Evolutionary conservation across 1,139 yeast species (phyloP), one percentile per base, ranked within the genome.

Genomic region (Pichia sp.): DNA sequence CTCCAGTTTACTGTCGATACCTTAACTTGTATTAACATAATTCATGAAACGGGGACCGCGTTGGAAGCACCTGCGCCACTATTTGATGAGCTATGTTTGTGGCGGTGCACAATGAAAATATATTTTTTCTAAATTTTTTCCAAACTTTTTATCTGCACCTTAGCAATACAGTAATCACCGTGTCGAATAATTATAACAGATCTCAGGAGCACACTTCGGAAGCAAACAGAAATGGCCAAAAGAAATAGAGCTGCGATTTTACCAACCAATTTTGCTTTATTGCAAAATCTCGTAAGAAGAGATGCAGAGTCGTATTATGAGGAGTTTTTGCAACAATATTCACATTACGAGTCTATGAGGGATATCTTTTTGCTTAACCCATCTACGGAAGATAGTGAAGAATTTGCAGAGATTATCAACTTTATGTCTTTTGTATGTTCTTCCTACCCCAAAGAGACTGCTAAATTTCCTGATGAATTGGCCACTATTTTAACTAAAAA

Each of bases 251-350:
- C 96, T 41, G 96, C 96, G 48, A 76, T 89, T 51, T 74, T 91
- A 66, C 98, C 97, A 19, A 87, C 91, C 26, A 93, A 93, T 70
- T 87, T 93, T 65, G 91, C 95, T 47, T 73, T 91, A 56, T 73
- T 93, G 58, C 99, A 95, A 71, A 93, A 95, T 67, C 78, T 93
- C 55, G 96, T 93, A 12, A 85, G 91, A 65, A 77, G 97, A 62
- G 99, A 93, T 66, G 98, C 99, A 3, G 86, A 81, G 55, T 89
- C 98, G 0, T 95, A 93, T 68, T 82, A 82, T 58, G 99, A 95
- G 69, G 99, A 93, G 69, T 93, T 93, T 69, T 68, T 85, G 47
- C 95, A 90, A 62, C 99, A 95, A 67, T 89, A 85, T 67, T 80
- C 93, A 51, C 99, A 95, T 68, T 93, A 93, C 69, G 90, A 87